These are phyloP conservation scores for Diaporthe longicolla DNA, from an alignment of 2,329 filamentous ascomycete species.

Conservation along the genomic window DNA sequence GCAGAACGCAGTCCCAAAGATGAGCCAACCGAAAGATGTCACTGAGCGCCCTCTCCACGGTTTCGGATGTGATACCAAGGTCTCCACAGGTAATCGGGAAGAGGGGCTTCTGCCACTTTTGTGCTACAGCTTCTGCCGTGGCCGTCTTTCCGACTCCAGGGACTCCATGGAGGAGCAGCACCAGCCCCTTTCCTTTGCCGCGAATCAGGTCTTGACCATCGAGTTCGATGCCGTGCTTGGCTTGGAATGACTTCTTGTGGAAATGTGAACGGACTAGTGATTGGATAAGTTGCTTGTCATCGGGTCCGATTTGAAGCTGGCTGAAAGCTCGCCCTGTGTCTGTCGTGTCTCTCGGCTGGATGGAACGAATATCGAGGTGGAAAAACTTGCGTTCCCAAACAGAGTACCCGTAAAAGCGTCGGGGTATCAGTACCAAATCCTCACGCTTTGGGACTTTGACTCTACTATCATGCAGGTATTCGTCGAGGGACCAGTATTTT, in stretches of 20 bases:
- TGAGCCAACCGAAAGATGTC: slow-evolving; percentile 48
- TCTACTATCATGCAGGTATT: neutral
- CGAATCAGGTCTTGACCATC: slow-evolving; percentile 17
- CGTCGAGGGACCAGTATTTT: neutral
- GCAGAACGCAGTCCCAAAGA: slow-evolving; percentile 57
- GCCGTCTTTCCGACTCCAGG: slow-evolving; percentile 56
- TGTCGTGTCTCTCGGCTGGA: neutral
- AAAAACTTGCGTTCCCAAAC: neutral
- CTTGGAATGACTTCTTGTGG: neutral
- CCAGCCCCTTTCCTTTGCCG: slow-evolving; percentile 53
- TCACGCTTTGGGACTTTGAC: neutral
- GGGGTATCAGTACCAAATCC: neutral
- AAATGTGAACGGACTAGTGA: neutral
- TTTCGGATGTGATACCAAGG: slow-evolving; percentile 47
- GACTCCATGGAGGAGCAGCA: slow-evolving; percentile 53
- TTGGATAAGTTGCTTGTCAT: neutral
- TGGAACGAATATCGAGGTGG: neutral
- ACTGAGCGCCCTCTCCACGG: slow-evolving; percentile 49
- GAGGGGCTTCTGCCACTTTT: slow-evolving; percentile 49
- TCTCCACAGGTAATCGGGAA: slow-evolving; percentile 49
- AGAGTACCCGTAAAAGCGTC: neutral
- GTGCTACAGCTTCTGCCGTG: slow-evolving; percentile 56
- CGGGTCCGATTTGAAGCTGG: neutral
- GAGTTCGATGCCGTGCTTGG: neutral
- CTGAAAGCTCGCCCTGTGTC: neutral